phyloP scores from a whole-genome alignment of 345 rosid genomes.

The Eucalyptus pumila region DNA sequence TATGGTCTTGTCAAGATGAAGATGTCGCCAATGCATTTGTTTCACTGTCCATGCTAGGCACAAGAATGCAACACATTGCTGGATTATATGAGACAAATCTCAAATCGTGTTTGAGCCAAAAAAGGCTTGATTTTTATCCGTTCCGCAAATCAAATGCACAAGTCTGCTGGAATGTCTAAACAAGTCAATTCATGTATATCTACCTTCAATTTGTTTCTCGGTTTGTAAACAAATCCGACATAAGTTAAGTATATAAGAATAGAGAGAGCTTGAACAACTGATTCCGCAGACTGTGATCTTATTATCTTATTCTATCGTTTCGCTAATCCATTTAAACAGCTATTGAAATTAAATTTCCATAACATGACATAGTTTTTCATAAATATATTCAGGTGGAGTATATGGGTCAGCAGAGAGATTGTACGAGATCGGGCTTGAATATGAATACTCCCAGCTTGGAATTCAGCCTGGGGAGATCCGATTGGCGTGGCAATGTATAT shows the following conservation, averaged over 20 bases:
- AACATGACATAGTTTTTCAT: not conserved
- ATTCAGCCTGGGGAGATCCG: constrained; percentile 26
- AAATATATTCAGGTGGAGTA: constrained; percentile 8
- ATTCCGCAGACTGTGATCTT: not conserved
- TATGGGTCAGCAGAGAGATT: not conserved
- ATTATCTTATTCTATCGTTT: not conserved
- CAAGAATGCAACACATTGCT: not conserved
- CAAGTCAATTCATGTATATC: not conserved
- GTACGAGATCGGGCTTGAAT: not conserved
- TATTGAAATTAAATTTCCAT: not conserved
- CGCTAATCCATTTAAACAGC: not conserved
- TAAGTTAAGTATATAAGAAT: not conserved
- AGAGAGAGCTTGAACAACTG: not conserved
- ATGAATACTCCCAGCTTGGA: constrained; percentile 24
- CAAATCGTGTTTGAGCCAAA: not conserved
- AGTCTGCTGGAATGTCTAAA: not conserved
- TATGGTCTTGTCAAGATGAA: not conserved
- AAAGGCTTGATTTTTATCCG: not conserved
- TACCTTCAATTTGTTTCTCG: not conserved
- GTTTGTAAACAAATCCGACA: not conserved
- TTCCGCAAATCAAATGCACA: not conserved
- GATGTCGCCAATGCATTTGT: not conserved
- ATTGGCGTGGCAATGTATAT: constrained; percentile 1
- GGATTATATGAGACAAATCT: not conserved
- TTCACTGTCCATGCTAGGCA: not conserved